Base-by-base conservation (phyloP, 345 rosid genomes). In the Salix exigua region DNA sequence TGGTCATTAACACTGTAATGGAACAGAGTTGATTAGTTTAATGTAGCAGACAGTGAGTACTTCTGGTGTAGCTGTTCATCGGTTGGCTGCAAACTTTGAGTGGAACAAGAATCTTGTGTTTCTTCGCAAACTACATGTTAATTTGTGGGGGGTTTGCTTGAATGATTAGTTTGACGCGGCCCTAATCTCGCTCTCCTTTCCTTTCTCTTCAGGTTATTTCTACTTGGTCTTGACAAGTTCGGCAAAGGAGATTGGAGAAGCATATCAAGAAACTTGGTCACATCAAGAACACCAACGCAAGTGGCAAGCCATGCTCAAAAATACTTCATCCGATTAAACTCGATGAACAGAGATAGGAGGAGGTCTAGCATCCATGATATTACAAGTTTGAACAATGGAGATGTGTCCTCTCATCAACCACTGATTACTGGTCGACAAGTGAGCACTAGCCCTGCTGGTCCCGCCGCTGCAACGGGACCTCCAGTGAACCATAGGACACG, bases 191-290 rank as follows among this genome's bases (percentile, higher is more conserved):
- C 55, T 50, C n/a, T 17, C 55, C 12, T 42, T 62, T 66, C 31
- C 17, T 25, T 46, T 68, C 14, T 71, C 79, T 72, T 21, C 83
- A 94, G 98, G 91, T 81, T 92, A 71, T 94, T 94, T 85, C 83
- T 94, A 25, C 85, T 94, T 58, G 98, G 98, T 71, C 86, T 94
- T 58, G 96, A 91, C 78, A 94, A 94, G 71, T 94, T 90, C 66
- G 98, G 98, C 65, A 94, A 94, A 87, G 98, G 98, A 68, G 98
- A 94, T 80, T 94, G 98, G 98, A 91, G 97, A 78, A 94, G 96
- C 92, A 94, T 94, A 76, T 91, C 98, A 13, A 89, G 98, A 74
- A 92, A 91, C 83, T 92, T 86, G 72, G 98, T 94, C 30, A 85
- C 89, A 68, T 90, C 98, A 70, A 90, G 98, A 77, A 94, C 98